These are phyloP conservation scores for Phyllosticta citribraziliensis DNA, from an alignment of 2,329 filamentous ascomycete species.

Conservation along the genomic window DNA sequence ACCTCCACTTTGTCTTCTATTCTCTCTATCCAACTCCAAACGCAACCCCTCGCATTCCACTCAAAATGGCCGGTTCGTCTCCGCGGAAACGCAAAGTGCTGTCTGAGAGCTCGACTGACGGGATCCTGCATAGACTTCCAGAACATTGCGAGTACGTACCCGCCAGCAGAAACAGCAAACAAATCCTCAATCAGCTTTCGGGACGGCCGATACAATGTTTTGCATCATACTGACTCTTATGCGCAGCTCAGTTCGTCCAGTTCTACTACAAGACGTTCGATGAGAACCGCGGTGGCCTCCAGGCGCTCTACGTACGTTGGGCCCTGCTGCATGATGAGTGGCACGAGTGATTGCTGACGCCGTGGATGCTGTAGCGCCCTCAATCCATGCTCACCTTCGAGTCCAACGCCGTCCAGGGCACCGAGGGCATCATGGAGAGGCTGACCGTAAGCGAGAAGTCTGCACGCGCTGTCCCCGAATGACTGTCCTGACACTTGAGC, in stretches of 20 bases:
- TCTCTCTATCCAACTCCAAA: background rate
- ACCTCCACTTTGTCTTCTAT: background rate
- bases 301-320: conserved; percentile 66
- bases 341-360: background rate
- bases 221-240: background rate
- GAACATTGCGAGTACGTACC: conserved; percentile 33
- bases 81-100: background rate
- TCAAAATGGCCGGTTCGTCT: conserved; percentile 10
- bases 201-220: background rate
- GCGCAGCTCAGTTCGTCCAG: conserved; percentile 57
- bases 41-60: background rate
- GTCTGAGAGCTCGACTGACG: background rate
- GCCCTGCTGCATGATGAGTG: background rate
- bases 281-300: conserved; percentile 53
- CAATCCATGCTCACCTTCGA: conserved; percentile 94
- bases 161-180: background rate
- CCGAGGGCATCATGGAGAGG: conserved; percentile 63
- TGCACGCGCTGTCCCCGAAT: background rate
- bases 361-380: conserved; percentile 47
- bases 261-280: conserved; percentile 93
- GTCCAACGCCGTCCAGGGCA: conserved; percentile 56
- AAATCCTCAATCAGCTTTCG: background rate
- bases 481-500: background rate
- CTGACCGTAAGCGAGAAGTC: conserved; percentile 52
- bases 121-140: conserved; percentile 25